Percentiles rank a stretch among this genome's conserved stretches.
Evolutionary conservation across 202 grass and related monocot genomes (phyloP).

Genomic region (Bolboschoenoplectus hybrid): DNA sequence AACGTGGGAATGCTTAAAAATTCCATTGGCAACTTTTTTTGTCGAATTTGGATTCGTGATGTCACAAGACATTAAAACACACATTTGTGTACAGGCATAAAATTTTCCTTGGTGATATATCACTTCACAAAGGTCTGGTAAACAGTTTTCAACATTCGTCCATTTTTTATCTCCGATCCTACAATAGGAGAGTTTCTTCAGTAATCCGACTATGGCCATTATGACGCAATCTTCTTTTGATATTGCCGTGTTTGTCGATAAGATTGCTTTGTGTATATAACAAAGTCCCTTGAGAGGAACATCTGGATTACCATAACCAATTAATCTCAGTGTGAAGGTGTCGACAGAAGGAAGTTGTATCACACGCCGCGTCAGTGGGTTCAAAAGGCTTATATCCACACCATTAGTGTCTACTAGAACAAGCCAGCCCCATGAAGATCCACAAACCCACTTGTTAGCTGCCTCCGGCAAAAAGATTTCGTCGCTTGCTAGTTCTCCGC

Average conservation of each 20-base stretch:
- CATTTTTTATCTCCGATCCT: constrained; percentile 22
- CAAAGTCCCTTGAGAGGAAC: not conserved
- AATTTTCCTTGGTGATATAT: constrained; percentile 1
- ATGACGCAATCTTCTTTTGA: not conserved
- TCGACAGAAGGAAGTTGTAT: not conserved
- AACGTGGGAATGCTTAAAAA: no score
- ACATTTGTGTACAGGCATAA: not conserved
- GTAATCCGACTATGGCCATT: not conserved
- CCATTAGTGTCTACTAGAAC: constrained; percentile 2
- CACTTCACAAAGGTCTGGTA: not conserved
- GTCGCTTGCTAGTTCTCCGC: not conserved
- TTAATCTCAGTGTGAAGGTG: not conserved
- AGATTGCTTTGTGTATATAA: not conserved
- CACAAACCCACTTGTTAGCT: constrained; percentile 34
- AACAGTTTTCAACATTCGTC: not conserved
- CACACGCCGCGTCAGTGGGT: constrained; percentile 6
- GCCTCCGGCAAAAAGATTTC: constrained; percentile 21
- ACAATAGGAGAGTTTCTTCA: not conserved
- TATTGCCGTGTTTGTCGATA: not conserved
- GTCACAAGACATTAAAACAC: not conserved
- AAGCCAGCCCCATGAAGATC: constrained; percentile 39
- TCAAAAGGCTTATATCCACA: constrained; percentile 25
- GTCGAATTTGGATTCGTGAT: not conserved
- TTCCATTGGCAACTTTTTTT: not conserved
- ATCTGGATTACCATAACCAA: not conserved